Evolutionary conservation across 768 basidiomycete species (phyloP), one percentile per base, ranked within the genome.

Genomic region (Suillus alpinus): DNA sequence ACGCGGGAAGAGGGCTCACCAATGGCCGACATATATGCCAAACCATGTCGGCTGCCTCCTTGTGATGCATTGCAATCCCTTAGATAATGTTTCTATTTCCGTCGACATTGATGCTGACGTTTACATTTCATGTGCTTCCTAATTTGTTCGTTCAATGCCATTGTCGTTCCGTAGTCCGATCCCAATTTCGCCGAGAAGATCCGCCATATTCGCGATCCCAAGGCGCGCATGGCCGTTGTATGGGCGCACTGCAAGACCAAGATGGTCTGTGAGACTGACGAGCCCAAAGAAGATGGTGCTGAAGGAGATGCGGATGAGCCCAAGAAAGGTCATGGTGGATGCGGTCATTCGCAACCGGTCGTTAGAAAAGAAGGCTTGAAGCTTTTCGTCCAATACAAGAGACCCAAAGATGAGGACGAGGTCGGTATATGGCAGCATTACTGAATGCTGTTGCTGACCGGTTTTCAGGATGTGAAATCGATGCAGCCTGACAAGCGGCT

Each of bases 351-450:
- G 31, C 97, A 99, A 73, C 97, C 97, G 0, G 78, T 82, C 56
- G 84, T 98, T 67, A 79, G 97, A 63, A 98, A 95, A 78, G 97
- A 99, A 73, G 97, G 94, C 12, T 74, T 98, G 62, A 98, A 98
- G 76, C 80, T 98, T 31, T 95, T 95, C 68, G 85, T 94, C 26
- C 92, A 96, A 63, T 95, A 95, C 80, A 98, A 97, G 78, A 89
- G 91, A 68, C 77, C 86, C n/a, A 94, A 93, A 73, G 94, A 96
- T 65, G 93, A 96, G 59, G 94, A 94, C 61, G 97, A 98, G 81
- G 93, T 93, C 72, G 66, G 87, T 84, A 52, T n/a, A 62, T 26
- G 32, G 50, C 52, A 32, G 62, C 50, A 40, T 46, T 39, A 41
- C 20, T 46, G 37, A 36, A 32, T 60, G 13, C 29, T 43, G 49